Conservation (phyloP, 2,329 filamentous ascomycete species). For the Pseudopithomyces chartarum region DNA sequence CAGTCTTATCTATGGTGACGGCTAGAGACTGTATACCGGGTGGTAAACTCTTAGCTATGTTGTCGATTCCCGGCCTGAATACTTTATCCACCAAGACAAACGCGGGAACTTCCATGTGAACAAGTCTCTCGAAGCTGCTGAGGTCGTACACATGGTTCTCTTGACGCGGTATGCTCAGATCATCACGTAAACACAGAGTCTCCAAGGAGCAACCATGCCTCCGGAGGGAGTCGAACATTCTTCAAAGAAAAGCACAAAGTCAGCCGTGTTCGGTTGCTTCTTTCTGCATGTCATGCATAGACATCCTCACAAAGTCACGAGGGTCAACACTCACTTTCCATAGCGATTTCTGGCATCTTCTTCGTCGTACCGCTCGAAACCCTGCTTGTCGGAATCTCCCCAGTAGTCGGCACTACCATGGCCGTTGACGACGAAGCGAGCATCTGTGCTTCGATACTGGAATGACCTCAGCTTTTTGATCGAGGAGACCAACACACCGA, state of each 20-base stretch:
- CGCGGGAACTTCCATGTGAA: neutral
- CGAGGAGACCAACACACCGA: slow-evolving; percentile 23
- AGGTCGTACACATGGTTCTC: neutral
- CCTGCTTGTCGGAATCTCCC: neutral
- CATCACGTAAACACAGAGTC: neutral
- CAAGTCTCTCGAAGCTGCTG: neutral
- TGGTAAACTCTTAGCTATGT: neutral
- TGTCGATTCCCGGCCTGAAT: neutral
- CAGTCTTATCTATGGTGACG: neutral
- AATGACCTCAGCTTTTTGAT: slow-evolving; percentile 21
- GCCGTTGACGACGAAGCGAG: neutral
- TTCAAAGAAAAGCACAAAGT: neutral
- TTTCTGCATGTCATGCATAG: neutral
- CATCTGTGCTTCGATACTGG: slow-evolving; percentile 12
- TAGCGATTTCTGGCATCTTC: neutral
- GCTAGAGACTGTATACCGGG: neutral
- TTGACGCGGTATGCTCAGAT: neutral
- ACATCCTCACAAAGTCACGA: neutral
- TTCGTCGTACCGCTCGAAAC: neutral
- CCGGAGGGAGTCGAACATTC: neutral
- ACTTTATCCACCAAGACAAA: neutral
- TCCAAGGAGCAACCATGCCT: neutral
- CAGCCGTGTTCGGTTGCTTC: neutral
- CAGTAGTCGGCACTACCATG: neutral
- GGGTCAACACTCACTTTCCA: neutral